A percentile compares a stretch with the other conserved stretches of the same genome.
phyloP scores from a whole-genome alignment of 1,139 yeast genomes.

The Diutina siamensis region DNA sequence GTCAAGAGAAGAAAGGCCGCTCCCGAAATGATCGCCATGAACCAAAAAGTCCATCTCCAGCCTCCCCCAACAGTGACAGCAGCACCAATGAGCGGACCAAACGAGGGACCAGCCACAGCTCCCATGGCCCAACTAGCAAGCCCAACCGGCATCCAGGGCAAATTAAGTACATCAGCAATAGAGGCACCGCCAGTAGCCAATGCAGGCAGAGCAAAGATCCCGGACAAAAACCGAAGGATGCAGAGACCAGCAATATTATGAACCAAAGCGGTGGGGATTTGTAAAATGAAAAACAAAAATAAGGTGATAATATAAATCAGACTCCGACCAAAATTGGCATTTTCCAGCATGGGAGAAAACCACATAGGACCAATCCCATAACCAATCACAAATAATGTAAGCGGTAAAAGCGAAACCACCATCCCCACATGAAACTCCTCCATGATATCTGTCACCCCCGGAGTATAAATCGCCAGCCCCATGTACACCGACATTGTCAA shows the following conservation, averaged over 20 bases:
- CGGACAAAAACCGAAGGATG: slow-evolving; percentile 22
- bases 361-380: slow-evolving; percentile 47
- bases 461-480: slow-evolving; percentile 53
- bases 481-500: slow-evolving; percentile 45
- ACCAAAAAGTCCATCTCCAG: slow-evolving; percentile 29
- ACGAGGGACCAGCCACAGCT: slow-evolving; percentile 28
- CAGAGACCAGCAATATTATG: slow-evolving; percentile 21
- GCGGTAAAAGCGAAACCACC: slow-evolving; percentile 32
- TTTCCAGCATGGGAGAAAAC: slow-evolving; percentile 44
- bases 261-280: slow-evolving; percentile 23
- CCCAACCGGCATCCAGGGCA: slow-evolving; percentile 23
- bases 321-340: slow-evolving; percentile 43
- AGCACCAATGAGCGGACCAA: slow-evolving; percentile 20
- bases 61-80: slow-evolving; percentile 29
- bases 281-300: slow-evolving; percentile 21
- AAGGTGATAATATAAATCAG: slow-evolving; percentile 21
- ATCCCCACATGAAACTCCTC: slow-evolving; percentile 26
- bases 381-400: slow-evolving; percentile 35
- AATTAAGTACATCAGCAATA: slow-evolving; percentile 8
- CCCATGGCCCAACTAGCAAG: slow-evolving; percentile 26
- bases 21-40: slow-evolving; percentile 26
- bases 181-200: slow-evolving; percentile 28
- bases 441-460: slow-evolving; percentile 33
- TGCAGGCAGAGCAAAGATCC: slow-evolving; percentile 18
- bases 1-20: slow-evolving; percentile 19